These are phyloP conservation scores for Epichloe amarillans DNA, from an alignment of 2,329 filamentous ascomycete species.

Conservation along the genomic window DNA sequence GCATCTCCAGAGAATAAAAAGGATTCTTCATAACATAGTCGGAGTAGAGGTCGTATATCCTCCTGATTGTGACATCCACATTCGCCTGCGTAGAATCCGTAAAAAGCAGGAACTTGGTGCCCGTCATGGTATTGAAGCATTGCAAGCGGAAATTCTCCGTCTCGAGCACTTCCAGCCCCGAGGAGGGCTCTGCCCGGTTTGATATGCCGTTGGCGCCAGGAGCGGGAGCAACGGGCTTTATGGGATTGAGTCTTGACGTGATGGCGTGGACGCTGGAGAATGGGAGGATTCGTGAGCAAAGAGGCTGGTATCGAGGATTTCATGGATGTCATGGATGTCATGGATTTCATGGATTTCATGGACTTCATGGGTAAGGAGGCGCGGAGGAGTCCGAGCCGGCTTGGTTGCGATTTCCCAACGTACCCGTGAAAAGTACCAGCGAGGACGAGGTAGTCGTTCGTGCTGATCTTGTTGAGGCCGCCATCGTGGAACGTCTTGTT, in stretches of 20 bases:
- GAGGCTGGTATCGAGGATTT: neutral
- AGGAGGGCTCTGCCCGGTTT: constrained; percentile 47
- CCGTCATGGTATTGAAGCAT: constrained; percentile 90
- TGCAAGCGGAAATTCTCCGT: constrained; percentile 89
- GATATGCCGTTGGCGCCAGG: constrained; percentile 25
- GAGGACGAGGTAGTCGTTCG: constrained; percentile 93
- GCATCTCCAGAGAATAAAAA: constrained; percentile 97
- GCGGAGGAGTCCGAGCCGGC: no score
- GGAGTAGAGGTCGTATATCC: constrained; percentile 86
- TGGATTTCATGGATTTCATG: no score
- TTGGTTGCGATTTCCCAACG: constrained; percentile 8
- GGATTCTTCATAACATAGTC: constrained; percentile 99
- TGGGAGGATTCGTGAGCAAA: constrained; percentile 6
- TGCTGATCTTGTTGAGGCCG: constrained; percentile 73
- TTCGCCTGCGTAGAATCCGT: constrained; percentile 82
- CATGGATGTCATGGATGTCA: no score
- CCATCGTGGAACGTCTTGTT: constrained; percentile 85
- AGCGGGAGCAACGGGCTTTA: constrained; percentile 26
- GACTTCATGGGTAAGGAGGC: no score
- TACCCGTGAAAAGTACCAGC: constrained; percentile 96
- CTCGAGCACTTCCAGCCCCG: constrained; percentile 85
- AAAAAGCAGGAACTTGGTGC: constrained; percentile 90
- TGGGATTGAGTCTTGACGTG: constrained; percentile 47
- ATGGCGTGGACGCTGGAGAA: constrained; percentile 51
- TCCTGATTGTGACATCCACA: constrained; percentile 68